Evolutionary conservation across 108 stramenopile genomes (phyloP).

Genomic region (Fragilaria radians): DNA sequence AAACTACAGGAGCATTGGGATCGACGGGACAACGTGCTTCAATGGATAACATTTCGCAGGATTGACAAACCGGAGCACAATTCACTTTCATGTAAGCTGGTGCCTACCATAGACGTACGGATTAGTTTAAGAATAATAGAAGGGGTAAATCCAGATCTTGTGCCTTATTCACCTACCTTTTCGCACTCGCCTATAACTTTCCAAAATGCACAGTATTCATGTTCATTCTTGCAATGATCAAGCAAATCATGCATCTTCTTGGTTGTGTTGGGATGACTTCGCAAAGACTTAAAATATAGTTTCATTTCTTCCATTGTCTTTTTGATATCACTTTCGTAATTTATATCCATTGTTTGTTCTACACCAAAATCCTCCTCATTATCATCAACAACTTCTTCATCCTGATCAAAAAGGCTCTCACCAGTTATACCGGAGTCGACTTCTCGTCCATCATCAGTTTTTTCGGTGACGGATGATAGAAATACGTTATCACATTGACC

Average conservation of each 20-base stretch:
- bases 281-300: background rate
- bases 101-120: slow-evolving; percentile 5
- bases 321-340: background rate
- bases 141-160: background rate
- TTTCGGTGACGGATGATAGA: too few species aligned
- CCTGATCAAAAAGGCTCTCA: too few species aligned
- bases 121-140: slow-evolving; percentile 5
- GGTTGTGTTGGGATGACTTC: background rate
- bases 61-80: slow-evolving; percentile 74
- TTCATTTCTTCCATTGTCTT: background rate
- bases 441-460: too few species aligned
- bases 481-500: too few species aligned
- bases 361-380: background rate
- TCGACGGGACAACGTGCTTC: slow-evolving; percentile 58
- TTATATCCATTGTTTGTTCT: background rate
- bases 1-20: slow-evolving; percentile 28
- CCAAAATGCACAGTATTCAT: slow-evolving; percentile 69
- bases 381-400: too few species aligned
- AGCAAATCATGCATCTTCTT: slow-evolving; percentile 3
- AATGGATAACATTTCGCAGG: slow-evolving; percentile 54
- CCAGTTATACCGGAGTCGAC: too few species aligned
- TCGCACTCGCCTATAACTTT: slow-evolving; percentile 61
- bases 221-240: slow-evolving; percentile 33
- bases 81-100: slow-evolving; percentile 28
- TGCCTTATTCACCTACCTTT: slow-evolving; percentile 8